These are phyloP conservation scores for Tulasnella sp. DNA, from an alignment of 768 basidiomycete genomes.

Conservation along the genomic window DNA sequence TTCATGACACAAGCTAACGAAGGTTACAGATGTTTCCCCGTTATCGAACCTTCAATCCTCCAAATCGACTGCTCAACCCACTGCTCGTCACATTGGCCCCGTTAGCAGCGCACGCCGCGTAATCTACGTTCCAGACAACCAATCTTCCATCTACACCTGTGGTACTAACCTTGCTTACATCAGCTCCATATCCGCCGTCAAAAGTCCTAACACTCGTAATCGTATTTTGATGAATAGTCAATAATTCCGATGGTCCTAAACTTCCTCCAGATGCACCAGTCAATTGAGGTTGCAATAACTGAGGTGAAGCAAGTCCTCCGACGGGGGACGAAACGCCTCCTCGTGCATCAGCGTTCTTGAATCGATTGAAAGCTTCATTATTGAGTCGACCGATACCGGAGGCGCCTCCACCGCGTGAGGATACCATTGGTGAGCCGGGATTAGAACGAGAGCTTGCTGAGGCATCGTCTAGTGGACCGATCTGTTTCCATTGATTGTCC, in stretches of 20 bases:
- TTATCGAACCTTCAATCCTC: constrained; percentile 30
- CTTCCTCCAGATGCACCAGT: constrained; percentile 20
- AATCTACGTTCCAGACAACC: constrained; percentile 67
- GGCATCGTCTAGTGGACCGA: constrained; percentile 74
- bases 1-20: constrained; percentile 10
- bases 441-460: constrained; percentile 21
- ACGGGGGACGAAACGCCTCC: constrained; percentile 32
- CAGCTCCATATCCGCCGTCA: constrained; percentile 39
- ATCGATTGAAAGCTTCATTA: constrained; percentile 86
- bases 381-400: constrained; percentile 61
- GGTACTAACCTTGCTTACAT: constrained; percentile 69
- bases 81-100: constrained; percentile 32
- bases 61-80: constrained; percentile 36
- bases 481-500: constrained; percentile 59
- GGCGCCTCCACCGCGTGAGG: constrained; percentile 21
- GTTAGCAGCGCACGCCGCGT: constrained; percentile 21
- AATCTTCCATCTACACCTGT: constrained; percentile 88
- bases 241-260: constrained; percentile 38
- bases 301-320: constrained; percentile 24
- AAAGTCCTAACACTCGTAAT: constrained; percentile 85
- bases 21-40: no score
- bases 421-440: constrained; percentile 25
- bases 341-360: constrained; percentile 81
- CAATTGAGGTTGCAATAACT: constrained; percentile 6
- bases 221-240: constrained; percentile 95